Evolutionary conservation across 805 yeast genomes (phyloP).

Genomic region (Phaffomyces opuntiae): DNA sequence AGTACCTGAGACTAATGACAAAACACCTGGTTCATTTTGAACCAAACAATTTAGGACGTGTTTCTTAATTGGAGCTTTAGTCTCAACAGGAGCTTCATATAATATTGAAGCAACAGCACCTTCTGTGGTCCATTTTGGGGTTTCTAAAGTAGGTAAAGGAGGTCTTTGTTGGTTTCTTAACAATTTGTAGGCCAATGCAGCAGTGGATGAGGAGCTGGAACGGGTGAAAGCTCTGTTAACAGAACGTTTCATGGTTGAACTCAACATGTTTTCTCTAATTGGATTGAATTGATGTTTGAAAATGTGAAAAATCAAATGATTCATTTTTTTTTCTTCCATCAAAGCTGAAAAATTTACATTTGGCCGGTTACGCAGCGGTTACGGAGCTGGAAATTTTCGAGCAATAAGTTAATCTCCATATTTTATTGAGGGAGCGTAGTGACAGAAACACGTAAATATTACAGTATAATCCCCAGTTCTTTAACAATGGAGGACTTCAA

Average conservation of each 20-base stretch:
- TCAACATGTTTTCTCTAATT: background rate
- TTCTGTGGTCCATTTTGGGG: conserved; percentile 94
- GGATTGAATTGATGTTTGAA: background rate
- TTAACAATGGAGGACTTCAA: background rate
- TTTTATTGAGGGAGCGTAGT: too few relatives aligned
- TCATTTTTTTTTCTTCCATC: background rate
- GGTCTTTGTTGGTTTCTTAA: conserved; percentile 81
- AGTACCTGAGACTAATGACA: conserved; percentile 88
- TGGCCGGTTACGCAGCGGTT: too few relatives aligned
- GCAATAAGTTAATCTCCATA: too few relatives aligned
- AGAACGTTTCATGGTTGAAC: conserved; percentile 1
- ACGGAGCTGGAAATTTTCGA: background rate
- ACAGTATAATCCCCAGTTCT: too few relatives aligned
- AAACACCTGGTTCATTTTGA: conserved; percentile 97
- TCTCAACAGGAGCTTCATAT: conserved; percentile 72
- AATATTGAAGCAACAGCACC: conserved; percentile 94
- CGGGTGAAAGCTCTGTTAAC: conserved; percentile 9
- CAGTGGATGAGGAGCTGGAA: conserved; percentile 58
- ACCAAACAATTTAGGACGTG: conserved; percentile 96
- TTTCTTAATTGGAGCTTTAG: conserved; percentile 57
- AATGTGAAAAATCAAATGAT: background rate
- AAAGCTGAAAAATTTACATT: background rate
- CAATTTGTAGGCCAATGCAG: conserved; percentile 92
- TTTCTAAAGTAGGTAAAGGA: conserved; percentile 84
- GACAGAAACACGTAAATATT: background rate